Conservation (phyloP, 768 basidiomycete species). For the Amanita molliuscula region DNA sequence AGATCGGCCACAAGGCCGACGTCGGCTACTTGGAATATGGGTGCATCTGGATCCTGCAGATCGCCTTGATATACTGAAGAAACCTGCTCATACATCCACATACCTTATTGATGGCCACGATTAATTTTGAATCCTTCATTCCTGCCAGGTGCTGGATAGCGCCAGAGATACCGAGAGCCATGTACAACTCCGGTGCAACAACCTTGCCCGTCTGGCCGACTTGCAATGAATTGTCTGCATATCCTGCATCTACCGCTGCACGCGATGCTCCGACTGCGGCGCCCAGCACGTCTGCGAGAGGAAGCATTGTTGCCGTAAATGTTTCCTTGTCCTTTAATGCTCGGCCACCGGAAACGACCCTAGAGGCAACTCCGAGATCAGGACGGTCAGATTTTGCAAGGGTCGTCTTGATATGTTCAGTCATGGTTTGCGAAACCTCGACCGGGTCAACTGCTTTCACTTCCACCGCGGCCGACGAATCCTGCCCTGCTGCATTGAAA, state of each 20-base stretch:
- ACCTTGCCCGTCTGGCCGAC: conserved; percentile 99
- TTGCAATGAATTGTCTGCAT: conserved; percentile 94
- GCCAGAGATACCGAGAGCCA: conserved; percentile 95
- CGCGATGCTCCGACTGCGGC: conserved; percentile 98
- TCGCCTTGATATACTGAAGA: conserved; percentile 2
- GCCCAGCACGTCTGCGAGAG: conserved; percentile 85
- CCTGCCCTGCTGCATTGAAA: conserved; percentile 61
- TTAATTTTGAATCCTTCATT: conserved; percentile 99
- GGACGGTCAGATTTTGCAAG: conserved; percentile 88
- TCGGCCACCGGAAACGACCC: conserved; percentile 91
- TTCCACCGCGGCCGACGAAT: conserved; percentile 38
- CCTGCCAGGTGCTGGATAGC: conserved; percentile 99
- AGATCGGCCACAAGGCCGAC: conserved; percentile 90
- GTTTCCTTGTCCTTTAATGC: conserved; percentile 92
- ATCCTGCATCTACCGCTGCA: conserved; percentile 96
- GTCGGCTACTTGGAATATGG: conserved; percentile 98
- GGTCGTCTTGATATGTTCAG: conserved; percentile 61
- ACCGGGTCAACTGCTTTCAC: conserved; percentile 56
- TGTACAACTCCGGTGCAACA: conserved; percentile 92
- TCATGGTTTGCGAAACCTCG: conserved; percentile 43
- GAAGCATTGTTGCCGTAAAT: conserved; percentile 80
- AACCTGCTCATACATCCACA: conserved; percentile 7
- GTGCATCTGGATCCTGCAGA: conserved; percentile 85
- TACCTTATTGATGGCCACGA: conserved; percentile 97
- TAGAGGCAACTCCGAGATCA: conserved; percentile 77